Base-by-base conservation (phyloP, 352 stramenopile species). In the Globisporangium ultimum region DNA sequence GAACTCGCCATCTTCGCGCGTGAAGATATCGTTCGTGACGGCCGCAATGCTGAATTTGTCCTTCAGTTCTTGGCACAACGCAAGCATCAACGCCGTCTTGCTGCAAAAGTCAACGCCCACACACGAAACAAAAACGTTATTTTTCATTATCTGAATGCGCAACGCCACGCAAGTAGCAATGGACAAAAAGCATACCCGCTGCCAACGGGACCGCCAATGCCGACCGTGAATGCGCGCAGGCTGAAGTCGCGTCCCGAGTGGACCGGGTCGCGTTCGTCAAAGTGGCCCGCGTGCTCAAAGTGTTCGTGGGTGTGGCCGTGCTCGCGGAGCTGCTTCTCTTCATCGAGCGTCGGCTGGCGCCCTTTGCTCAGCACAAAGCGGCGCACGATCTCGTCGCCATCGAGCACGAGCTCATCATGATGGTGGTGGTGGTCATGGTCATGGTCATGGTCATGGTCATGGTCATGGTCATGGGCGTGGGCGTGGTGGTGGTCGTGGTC, bases 21-120 rank as follows among this genome's bases (percentile, higher is more conserved):
- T 99, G 67, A 99, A 99, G 64, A 99, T 99, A 59, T 99, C 97
- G 74, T 99, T 99, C 9, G 97, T 99, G n/a, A 99, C 87, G 9
- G 89, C 88, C 20, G 75, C 87, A 48, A 97, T 80, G 63, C 81
- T 96, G 61, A 80, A 68, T 38, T 76, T 68, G 62, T 95, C 76
- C 48, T 93, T 88, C 20, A 98, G 80, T 34, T 70, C 72, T 56
- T 87, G 87, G 61, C 93, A 98, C 47, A 99, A 71, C 48, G 87
- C 85, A 43, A 98, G 72, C 67, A 98, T 98, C 8, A 98, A 74
- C 52, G 95, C 95, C 18, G 95, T 99, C 71, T 99, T 99, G 52
- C 89, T 88, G 48, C n/a, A 45, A 3, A 32, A 63, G 9, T 46
- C 21, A 18, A 60, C 8, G 43, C 13, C 21, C 14, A 53, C 21